Evolutionary conservation across 768 basidiomycete genomes (phyloP).

Genomic region (Rhodotorula kratochvilovae): DNA sequence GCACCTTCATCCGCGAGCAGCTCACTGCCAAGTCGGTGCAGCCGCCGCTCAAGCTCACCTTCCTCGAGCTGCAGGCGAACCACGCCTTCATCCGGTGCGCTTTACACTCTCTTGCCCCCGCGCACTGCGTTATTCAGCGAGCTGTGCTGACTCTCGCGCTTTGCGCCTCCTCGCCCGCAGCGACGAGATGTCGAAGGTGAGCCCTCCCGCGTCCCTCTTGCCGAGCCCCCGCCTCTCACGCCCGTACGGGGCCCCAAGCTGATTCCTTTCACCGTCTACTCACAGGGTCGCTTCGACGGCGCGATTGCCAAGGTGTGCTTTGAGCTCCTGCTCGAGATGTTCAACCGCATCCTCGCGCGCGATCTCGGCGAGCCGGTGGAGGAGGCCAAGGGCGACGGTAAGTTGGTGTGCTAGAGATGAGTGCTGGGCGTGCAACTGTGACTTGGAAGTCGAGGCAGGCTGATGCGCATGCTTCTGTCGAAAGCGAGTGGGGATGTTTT

Average conservation of each 20-base stretch:
- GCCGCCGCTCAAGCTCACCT: slow-evolving; percentile 52
- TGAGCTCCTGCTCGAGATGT: slow-evolving; percentile 76
- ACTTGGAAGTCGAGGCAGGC: too few species aligned
- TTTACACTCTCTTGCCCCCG: too few species aligned
- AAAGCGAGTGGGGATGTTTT: too few species aligned
- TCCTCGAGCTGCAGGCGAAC: slow-evolving; percentile 92
- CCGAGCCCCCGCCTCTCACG: too few species aligned
- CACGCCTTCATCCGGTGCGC: slow-evolving; percentile 79
- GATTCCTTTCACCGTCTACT: not conserved
- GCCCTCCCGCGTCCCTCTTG: not conserved
- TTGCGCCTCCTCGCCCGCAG: not conserved
- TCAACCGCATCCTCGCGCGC: slow-evolving; percentile 77
- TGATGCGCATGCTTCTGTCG: too few species aligned
- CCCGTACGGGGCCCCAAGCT: too few species aligned
- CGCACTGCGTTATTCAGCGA: not conserved
- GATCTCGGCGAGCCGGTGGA: slow-evolving; percentile 69
- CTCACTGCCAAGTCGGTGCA: slow-evolving; percentile 51
- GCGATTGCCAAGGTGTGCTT: slow-evolving; percentile 62
- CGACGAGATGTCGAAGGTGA: slow-evolving; percentile 33
- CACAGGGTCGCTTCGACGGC: slow-evolving; percentile 86
- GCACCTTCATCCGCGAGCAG: slow-evolving; percentile 74
- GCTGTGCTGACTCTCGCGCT: not conserved
- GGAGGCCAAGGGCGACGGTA: slow-evolving; percentile 58
- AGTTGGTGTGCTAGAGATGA: slow-evolving; percentile 65
- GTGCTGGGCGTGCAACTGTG: not conserved